Base-by-base conservation (phyloP, 2,329 filamentous ascomycete species). In the Byssochlamys sp. region DNA sequence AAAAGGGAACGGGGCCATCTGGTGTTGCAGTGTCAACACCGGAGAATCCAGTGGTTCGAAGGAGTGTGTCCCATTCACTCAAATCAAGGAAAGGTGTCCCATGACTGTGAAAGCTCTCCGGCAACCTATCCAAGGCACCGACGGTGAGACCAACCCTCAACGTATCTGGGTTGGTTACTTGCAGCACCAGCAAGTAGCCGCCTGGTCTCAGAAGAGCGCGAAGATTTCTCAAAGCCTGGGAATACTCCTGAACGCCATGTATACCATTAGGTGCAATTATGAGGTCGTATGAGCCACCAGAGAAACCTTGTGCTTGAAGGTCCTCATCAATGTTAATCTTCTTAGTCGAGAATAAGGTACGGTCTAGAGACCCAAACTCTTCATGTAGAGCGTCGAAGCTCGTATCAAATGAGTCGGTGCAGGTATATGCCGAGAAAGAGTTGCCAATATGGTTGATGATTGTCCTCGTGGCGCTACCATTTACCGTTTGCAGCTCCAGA, bases 141-240 rank as follows among this genome's bases (percentile, higher is more conserved):
- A 73, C 69, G 2, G 72, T 62, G 50, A 69, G 33, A 2, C 54
- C 52, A 5, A 61, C 35, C 9, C 63, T 55, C 52, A 65, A 19
- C 60, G 63, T 25, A 58, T 59, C 56, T 51, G 49, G 19, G 19
- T 55, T 14, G 3, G 65, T 69, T 1, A 76, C 60, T 58, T 82
- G 79, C 3, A 75, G 58, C 0, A 80, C 51, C 1, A 81, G 45
- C 0, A 83, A 64, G 39, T 75, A 73, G 0, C 80, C 80, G 1
- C 74, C 77, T 0, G 79, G 75, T 25, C 60, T 61, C 1, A 74
- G 63, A 7, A 73, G 60, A 4, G 57, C 57, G 2, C 62, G 62
- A 0, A 72, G 59, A 56, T 71, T 64, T 0, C 14, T 31, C 35
- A 71, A 25, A 1, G 65, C 66, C n/a, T 61, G 60, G 3, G 62